Percentiles rank a stretch among this genome's conserved stretches.
Evolutionary conservation across 2,329 filamentous ascomycete genomes (phyloP).

Genomic region (Exophiala xenobiotica): DNA sequence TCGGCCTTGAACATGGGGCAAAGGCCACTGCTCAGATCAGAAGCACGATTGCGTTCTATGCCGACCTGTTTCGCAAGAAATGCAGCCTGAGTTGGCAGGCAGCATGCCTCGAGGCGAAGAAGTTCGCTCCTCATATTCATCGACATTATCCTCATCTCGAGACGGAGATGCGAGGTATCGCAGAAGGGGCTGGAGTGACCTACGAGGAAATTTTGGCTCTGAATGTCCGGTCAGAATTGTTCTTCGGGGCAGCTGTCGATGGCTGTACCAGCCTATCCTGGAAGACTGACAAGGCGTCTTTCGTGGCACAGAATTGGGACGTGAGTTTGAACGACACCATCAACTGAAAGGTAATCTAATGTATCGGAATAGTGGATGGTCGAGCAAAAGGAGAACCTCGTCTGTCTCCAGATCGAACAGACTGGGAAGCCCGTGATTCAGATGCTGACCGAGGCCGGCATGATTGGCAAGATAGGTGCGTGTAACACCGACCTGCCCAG

Average conservation of each 20-base stretch:
- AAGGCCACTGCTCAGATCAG: conserved; percentile 3
- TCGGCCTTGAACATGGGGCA: conserved; percentile 7
- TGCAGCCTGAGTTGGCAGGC: conserved; percentile 2
- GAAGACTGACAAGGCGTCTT: not conserved
- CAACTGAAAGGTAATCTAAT: not conserved
- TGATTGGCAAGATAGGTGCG: conserved; percentile 32
- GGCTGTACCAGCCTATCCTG: not conserved
- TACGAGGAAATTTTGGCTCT: not conserved
- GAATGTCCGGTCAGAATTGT: not conserved
- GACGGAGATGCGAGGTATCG: conserved; percentile 1
- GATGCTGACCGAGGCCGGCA: conserved; percentile 55
- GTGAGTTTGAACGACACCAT: not conserved
- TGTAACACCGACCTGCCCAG: not conserved
- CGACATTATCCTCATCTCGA: conserved; percentile 3
- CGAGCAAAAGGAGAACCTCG: not conserved
- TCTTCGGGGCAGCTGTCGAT: not conserved
- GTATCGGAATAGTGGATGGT: not conserved
- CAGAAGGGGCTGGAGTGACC: not conserved
- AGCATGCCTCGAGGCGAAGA: conserved; percentile 1
- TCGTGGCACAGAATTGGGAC: not conserved
- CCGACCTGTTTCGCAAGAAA: conserved; percentile 3
- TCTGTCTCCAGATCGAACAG: not conserved
- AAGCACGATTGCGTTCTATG: conserved; percentile 6
- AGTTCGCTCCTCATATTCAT: conserved; percentile 4
- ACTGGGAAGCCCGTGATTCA: conserved; percentile 46